Percentiles rank a stretch among this genome's conserved stretches.
phyloP scores from a whole-genome alignment of 495 filamentous ascomycete species.

The Stereocaulon alpinum region DNA sequence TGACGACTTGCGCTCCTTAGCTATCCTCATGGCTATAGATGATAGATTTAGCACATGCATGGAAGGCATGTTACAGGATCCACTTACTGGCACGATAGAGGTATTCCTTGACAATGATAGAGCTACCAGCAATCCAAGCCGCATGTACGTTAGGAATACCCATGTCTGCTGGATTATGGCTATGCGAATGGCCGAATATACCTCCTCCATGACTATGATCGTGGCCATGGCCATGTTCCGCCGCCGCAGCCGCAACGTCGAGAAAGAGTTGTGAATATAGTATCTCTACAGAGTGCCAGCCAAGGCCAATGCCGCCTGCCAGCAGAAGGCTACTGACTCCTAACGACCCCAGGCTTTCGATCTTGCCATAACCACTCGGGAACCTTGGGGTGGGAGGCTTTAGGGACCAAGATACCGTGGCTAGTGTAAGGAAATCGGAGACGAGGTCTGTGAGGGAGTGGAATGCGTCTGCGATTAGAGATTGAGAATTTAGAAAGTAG shows the following conservation, averaged over 20 bases:
- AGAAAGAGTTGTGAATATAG: slow-evolving; percentile 74
- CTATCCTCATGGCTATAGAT: slow-evolving; percentile 79
- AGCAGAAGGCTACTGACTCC: slow-evolving; percentile 87
- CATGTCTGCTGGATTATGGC: slow-evolving; percentile 43
- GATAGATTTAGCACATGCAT: slow-evolving; percentile 18
- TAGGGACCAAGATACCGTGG: slow-evolving; percentile 84
- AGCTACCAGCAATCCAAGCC: slow-evolving; percentile 88
- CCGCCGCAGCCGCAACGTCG: slow-evolving; percentile 50
- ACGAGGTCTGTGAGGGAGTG: slow-evolving; percentile 91
- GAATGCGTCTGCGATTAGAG: slow-evolving; percentile 88
- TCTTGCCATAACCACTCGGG: slow-evolving; percentile 86
- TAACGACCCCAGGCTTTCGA: slow-evolving; percentile 89
- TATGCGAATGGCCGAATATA: slow-evolving; percentile 29
- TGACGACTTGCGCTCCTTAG: slow-evolving; percentile 85
- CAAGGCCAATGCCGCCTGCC: slow-evolving; percentile 83
- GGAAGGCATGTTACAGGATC: neutral
- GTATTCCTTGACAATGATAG: slow-evolving; percentile 91
- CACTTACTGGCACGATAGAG: slow-evolving; percentile 85
- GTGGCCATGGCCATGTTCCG: slow-evolving; percentile 50
- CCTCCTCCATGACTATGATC: slow-evolving; percentile 40
- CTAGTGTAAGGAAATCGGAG: slow-evolving; percentile 85
- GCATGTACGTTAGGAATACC: slow-evolving; percentile 75
- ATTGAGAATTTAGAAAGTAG: slow-evolving; percentile 87
- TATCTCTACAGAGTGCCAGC: slow-evolving; percentile 60
- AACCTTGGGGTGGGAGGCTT: slow-evolving; percentile 72